Base-by-base conservation (phyloP, 441 rosid genomes). In the Mallotus repandus region DNA sequence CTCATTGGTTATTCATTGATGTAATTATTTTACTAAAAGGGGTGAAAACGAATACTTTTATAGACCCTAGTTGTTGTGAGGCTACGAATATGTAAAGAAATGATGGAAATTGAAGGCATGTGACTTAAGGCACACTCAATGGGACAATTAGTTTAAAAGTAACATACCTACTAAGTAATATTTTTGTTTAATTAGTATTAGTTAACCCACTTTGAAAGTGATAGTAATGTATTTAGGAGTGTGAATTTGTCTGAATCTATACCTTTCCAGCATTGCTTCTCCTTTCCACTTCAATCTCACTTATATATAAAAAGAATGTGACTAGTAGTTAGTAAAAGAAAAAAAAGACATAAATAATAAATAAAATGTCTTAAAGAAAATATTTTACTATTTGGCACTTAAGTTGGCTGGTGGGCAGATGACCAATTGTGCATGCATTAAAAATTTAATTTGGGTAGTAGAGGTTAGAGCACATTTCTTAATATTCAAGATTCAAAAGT, bases 41-140 rank as follows among this genome's bases (percentile, higher is more conserved):
- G n/a, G 55, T 4, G 35, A 66, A 66, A 45, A 45, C 41, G 6
- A 3, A 45, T 7, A 25, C 2, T 1, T 25, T 0, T 25, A 25
- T 25, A 9, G 63, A 7, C 16, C 21, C 10, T 2, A 57, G 53
- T 35, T 35, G 57, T 48, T 14, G 11, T 9, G 12, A 49, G 29
- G 25, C 25, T 46, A 18, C 4, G 48, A 41, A 15, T 2, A 10
- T 7, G 55, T 7, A 57, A 48, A 64, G 29, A 41, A 21, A 52
- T 35, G 55, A 52, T 49, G 75, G 38, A 6, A 18, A 56, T 66
- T 25, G 69, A 22, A 66, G 54, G 69, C 79, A 78, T 78, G 82
- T 80, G 84, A 66, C 84, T 83, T 83, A 11, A 29, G 66, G 46
- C 46, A 63, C 50, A 84, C 81, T 81, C 80, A 67, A 79, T 60